phyloP scores from a whole-genome alignment of 139 green algal species.

The Diplosphaera chodatii region DNA sequence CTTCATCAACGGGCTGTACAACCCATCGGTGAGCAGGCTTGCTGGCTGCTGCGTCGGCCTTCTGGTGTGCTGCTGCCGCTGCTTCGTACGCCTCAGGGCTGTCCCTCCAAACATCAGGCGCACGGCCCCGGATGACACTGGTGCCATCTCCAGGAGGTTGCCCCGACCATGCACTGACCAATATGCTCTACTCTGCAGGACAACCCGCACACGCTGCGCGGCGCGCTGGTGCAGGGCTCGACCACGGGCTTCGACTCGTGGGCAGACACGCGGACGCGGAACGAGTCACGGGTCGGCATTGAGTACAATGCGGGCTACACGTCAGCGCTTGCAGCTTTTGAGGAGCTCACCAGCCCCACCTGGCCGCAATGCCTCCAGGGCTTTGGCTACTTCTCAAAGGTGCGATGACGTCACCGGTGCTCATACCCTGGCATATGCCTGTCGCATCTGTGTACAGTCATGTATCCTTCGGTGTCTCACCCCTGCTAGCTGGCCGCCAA shows the following conservation, averaged over 20 bases:
- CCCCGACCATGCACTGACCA: no score
- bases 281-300: constrained; percentile 33
- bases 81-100: constrained; percentile 1
- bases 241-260: constrained; percentile 25
- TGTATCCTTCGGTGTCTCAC: no score
- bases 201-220: constrained; percentile 52
- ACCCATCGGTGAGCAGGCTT: constrained; percentile 5
- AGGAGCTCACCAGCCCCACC: constrained; percentile 42
- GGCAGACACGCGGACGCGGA: constrained; percentile 25
- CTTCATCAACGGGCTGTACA: constrained; percentile 10
- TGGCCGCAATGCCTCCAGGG: constrained; percentile 11
- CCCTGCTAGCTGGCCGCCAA: no score
- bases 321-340: constrained; percentile 5
- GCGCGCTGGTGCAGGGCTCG: constrained; percentile 46
- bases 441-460: no score
- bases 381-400: background rate
- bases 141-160: no score
- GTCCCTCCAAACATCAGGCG: no score
- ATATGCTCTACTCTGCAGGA: no score
- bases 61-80: no score
- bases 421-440: background rate
- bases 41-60: no score
- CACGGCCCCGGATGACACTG: no score
- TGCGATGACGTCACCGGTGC: no score
- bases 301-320: constrained; percentile 41